Evolutionary conservation across 345 rosid genomes (phyloP).

Genomic region (Brassica cretica): DNA sequence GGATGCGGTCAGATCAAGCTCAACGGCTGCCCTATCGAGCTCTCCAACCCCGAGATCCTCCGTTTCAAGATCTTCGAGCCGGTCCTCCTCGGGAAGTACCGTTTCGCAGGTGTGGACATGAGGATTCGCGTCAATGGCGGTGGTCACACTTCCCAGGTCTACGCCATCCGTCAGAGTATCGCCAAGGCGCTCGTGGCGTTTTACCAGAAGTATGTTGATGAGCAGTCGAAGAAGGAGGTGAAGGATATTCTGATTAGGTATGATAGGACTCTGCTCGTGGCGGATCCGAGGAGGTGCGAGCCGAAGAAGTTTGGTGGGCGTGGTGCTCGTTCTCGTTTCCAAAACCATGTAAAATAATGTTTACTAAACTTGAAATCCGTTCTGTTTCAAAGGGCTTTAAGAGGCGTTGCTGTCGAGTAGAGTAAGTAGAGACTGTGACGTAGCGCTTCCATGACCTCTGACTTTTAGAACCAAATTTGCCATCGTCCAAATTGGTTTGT

Average conservation of each 20-base stretch:
- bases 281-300: slow-evolving; percentile 93
- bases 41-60: slow-evolving; percentile 76
- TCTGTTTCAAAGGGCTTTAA: too few species aligned
- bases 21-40: slow-evolving; percentile 80
- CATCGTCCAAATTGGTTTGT: too few species aligned
- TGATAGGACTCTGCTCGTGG: slow-evolving; percentile 85
- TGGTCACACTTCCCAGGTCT: slow-evolving; percentile 89
- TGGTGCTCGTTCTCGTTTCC: slow-evolving; percentile 93
- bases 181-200: slow-evolving; percentile 84
- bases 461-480: background rate
- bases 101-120: slow-evolving; percentile 79
- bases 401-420: too few species aligned
- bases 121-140: slow-evolving; percentile 89
- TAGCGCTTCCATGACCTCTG: too few species aligned
- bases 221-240: slow-evolving; percentile 90
- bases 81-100: slow-evolving; percentile 73
- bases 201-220: slow-evolving; percentile 86
- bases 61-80: slow-evolving; percentile 80
- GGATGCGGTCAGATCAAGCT: slow-evolving; percentile 77
- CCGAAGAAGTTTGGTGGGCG: slow-evolving; percentile 97
- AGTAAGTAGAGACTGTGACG: slow-evolving; percentile 39
- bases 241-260: slow-evolving; percentile 78
- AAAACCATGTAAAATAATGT: too few species aligned
- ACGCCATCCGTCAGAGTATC: slow-evolving; percentile 90
- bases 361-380: too few species aligned